A percentile compares a stretch with the other conserved stretches of the same genome.
These are phyloP conservation scores for Pluteus cervinus DNA, from an alignment of 768 basidiomycete species.

Conservation along the genomic window DNA sequence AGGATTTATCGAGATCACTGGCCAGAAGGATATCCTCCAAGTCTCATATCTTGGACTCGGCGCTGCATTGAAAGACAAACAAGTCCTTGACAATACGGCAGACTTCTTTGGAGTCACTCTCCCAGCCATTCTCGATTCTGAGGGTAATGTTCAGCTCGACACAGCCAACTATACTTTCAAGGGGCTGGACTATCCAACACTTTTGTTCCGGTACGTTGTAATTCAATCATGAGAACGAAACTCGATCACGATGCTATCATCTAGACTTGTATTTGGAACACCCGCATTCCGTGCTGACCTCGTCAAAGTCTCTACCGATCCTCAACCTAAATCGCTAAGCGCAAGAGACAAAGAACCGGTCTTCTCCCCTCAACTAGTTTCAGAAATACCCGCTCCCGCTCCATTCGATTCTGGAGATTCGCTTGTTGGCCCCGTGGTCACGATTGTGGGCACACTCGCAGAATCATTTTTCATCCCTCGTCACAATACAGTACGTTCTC, in stretches of 20 bases:
- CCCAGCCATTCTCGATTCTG: constrained; percentile 36
- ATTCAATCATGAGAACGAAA: background rate
- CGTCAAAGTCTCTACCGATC: constrained; percentile 29
- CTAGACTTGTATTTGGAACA: constrained; percentile 46
- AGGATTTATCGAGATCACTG: constrained; percentile 47
- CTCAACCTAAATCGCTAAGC: constrained; percentile 17
- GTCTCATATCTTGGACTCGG: constrained; percentile 42
- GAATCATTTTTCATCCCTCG: constrained; percentile 42
- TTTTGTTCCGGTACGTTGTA: constrained; percentile 30
- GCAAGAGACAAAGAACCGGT: background rate
- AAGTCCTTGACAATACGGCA: constrained; percentile 46
- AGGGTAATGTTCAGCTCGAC: constrained; percentile 30
- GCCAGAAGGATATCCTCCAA: constrained; percentile 28
- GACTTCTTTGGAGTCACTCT: constrained; percentile 37
- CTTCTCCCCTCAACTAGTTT: background rate
- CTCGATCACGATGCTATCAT: constrained; percentile 6
- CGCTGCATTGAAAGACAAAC: constrained; percentile 39
- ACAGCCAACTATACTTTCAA: constrained; percentile 44
- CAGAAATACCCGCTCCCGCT: no score
- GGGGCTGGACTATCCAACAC: constrained; percentile 31
- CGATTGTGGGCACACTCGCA: constrained; percentile 39
- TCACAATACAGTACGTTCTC: constrained; percentile 33
- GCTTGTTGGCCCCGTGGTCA: no score
- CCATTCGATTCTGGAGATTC: no score
- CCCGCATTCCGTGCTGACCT: constrained; percentile 41